Base-by-base conservation (phyloP, 257 asterid species). In the Solanum arcanum region DNA sequence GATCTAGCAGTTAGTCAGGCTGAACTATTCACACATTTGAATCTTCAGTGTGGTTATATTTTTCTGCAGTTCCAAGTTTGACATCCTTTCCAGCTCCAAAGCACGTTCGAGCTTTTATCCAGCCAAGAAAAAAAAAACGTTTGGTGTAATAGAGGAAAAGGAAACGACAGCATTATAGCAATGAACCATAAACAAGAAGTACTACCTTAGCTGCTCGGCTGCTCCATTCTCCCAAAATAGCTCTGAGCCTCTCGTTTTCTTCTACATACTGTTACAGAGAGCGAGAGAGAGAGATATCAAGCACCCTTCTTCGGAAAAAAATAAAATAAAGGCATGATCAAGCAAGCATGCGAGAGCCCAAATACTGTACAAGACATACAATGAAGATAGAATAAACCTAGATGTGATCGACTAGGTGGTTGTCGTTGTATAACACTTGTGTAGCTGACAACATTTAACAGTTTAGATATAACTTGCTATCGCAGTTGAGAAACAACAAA, bases 221-320 rank as follows among this genome's bases (percentile, higher is more conserved):
- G 90, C 99, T 97, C 99, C 99, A 97, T 92, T 97, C 99, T 73
- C 98, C 99, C 46, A 97, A 85, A 91, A 95, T 94, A 70, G 98
- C 99, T 89, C 99, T 94, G 52, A 96, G 97, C 91, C 99, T 93
- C 90, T 97, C 99, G 29, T 94, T 97, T 92, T 97, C 99, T 89
- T 95, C 99, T 21, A 97, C 94, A 88, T 96, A 97, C 99, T 97
- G 97, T 89, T 87, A 37, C 89, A 90, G 81, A 86, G 42, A 86
- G 83, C 76, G 47, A 86, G 74, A 37, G 42, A 44, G 42, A 72
- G 75, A 49, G 83, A 87, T 20, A 83, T 73, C 85, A 87, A 27
- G 76, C 46, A 23, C 27, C 12, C 29, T 42, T 25, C 64, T 46
- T 77, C 8, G n/a, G 15, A 6, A 12, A 6, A 12, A n/a, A 46